Evolutionary conservation across 805 yeast genomes (phyloP).

Genomic region (Barnettozyma wickerhamii): DNA sequence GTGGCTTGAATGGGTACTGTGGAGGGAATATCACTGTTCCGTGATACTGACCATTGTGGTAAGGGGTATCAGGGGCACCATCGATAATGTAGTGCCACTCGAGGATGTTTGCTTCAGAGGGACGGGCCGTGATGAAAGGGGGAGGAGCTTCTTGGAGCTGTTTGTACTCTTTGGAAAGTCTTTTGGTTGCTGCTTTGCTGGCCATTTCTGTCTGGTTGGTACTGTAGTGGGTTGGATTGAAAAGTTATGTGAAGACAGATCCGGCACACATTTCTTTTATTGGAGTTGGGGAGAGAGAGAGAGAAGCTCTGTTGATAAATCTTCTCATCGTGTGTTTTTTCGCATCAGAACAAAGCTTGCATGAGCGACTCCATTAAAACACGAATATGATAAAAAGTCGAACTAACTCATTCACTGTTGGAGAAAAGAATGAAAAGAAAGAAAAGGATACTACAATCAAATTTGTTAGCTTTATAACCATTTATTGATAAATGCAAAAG

Average conservation of each 20-base stretch:
- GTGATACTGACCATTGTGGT: constrained; percentile 79
- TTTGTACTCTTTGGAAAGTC: constrained; percentile 77
- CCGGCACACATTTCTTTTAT: too few species aligned
- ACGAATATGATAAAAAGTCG: too few species aligned
- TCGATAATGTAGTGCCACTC: constrained; percentile 92
- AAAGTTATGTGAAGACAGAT: too few species aligned
- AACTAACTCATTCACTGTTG: too few species aligned
- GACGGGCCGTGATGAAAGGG: constrained; percentile 78
- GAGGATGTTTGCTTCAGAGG: constrained; percentile 77
- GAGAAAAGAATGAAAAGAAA: background rate
- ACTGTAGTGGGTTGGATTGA: too few species aligned
- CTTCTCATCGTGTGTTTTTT: too few species aligned
- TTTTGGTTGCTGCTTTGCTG: constrained; percentile 36
- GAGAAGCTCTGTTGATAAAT: too few species aligned
- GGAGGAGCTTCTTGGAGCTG: constrained; percentile 71
- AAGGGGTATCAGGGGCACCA: constrained; percentile 90
- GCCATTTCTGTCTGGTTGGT: constrained; percentile 36
- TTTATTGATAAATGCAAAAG: background rate
- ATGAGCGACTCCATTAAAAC: too few species aligned
- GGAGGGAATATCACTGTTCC: constrained; percentile 77
- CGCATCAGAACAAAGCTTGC: too few species aligned
- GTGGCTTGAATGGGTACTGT: constrained; percentile 88
- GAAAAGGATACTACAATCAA: background rate
- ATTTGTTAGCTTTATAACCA: background rate
- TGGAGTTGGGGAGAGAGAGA: too few species aligned